These are phyloP conservation scores for Triticum turgidum DNA, from an alignment of 176 grass and related monocot genomes.

Conservation along the genomic window DNA sequence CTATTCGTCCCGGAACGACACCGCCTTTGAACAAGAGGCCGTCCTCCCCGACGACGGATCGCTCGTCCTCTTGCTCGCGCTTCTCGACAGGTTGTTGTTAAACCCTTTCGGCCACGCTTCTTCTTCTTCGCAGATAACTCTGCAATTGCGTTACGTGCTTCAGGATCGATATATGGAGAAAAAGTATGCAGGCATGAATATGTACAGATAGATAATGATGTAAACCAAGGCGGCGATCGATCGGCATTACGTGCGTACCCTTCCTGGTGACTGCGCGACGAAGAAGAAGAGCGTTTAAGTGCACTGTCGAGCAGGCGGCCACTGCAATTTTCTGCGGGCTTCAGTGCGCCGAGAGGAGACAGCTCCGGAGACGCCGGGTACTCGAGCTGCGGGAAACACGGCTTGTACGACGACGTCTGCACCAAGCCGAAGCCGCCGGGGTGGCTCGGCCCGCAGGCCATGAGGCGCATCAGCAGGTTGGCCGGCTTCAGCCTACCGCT, in stretches of 20 bases:
- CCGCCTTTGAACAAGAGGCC: neutral
- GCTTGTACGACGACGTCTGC: slow-evolving; percentile 32
- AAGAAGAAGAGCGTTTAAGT: slow-evolving; percentile 26
- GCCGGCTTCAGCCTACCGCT: slow-evolving; percentile 53
- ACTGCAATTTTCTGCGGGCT: slow-evolving; percentile 32
- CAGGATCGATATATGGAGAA: neutral
- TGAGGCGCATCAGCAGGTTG: slow-evolving; percentile 67
- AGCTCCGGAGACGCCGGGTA: slow-evolving; percentile 54
- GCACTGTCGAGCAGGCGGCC: slow-evolving; percentile 25
- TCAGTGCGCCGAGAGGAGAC: slow-evolving; percentile 31
- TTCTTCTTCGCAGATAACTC: neutral
- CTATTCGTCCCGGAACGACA: neutral
- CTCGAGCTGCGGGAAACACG: slow-evolving; percentile 13
- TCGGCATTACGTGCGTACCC: slow-evolving; percentile 30
- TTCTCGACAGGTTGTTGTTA: neutral
- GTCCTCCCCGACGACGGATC: neutral
- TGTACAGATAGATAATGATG: neutral
- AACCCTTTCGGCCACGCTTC: neutral
- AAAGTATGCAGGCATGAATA: neutral
- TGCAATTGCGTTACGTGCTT: neutral
- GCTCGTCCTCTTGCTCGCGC: neutral
- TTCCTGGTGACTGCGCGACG: slow-evolving; percentile 25
- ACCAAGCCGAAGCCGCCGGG: slow-evolving; percentile 48
- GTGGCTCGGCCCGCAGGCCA: slow-evolving; percentile 62
- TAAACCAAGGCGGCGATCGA: neutral